Evolutionary conservation across 2,329 filamentous ascomycete species (phyloP).

Genomic region (Neodidymelliopsis sp.): DNA sequence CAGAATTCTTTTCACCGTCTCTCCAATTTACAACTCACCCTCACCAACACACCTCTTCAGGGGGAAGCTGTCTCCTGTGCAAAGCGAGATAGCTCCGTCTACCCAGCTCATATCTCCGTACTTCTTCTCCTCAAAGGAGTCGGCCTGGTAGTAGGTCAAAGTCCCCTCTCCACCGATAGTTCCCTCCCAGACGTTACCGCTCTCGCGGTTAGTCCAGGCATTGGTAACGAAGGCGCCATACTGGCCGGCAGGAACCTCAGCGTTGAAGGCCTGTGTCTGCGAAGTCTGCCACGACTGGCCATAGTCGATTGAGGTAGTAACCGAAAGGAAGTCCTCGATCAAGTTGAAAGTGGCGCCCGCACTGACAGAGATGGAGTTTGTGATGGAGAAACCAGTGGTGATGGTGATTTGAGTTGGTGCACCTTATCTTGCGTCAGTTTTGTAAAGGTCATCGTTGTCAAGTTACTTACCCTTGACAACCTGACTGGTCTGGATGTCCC

Average conservation of each 20-base stretch:
- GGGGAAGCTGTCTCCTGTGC: conserved; percentile 48
- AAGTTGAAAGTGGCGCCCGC: conserved; percentile 23
- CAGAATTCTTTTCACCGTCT: no score
- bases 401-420: conserved; percentile 39
- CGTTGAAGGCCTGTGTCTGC: conserved; percentile 42
- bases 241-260: conserved; percentile 47
- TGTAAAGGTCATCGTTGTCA: neutral
- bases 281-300: conserved; percentile 43
- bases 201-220: conserved; percentile 42
- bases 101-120: conserved; percentile 50
- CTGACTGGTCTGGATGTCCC: conserved; percentile 51
- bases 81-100: conserved; percentile 51
- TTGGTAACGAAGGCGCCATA: conserved; percentile 53
- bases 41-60: conserved; percentile 50
- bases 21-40: conserved; percentile 38
- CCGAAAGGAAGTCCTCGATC: conserved; percentile 36
- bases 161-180: conserved; percentile 41
- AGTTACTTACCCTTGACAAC: conserved; percentile 36
- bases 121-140: conserved; percentile 45
- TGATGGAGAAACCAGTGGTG: conserved; percentile 45
- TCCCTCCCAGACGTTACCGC: conserved; percentile 48
- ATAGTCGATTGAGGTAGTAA: conserved; percentile 38
- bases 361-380: conserved; percentile 43
- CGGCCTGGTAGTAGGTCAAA: conserved; percentile 40
- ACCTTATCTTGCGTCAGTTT: conserved; percentile 11